Conservation (phyloP, 495 filamentous ascomycete species). For the Penicillium atrosanguineum region DNA sequence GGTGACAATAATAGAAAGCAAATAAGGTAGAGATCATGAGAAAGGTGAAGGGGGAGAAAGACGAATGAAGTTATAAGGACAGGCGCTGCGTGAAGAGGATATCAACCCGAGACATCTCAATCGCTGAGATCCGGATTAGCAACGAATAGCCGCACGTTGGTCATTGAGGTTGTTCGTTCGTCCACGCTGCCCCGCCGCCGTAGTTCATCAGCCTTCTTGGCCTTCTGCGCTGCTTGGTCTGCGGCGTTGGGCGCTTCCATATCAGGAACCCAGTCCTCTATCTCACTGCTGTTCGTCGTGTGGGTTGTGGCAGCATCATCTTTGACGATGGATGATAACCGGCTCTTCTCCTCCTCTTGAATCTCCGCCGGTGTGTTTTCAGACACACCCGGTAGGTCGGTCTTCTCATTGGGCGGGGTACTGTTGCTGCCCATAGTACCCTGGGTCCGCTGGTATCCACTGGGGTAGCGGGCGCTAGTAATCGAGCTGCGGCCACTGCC, state of each 20-base stretch:
- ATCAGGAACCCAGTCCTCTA: slow-evolving; percentile 53
- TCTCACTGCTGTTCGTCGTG: slow-evolving; percentile 40
- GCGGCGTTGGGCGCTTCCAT: slow-evolving; percentile 47
- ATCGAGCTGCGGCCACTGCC: slow-evolving; percentile 78
- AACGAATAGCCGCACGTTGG: slow-evolving; percentile 81
- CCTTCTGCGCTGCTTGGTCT: slow-evolving; percentile 56
- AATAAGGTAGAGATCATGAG: slow-evolving; percentile 14
- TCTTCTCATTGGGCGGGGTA: slow-evolving; percentile 59
- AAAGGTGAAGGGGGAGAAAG: slow-evolving; percentile 14
- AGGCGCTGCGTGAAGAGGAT: slow-evolving; percentile 17
- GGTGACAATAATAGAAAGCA: slow-evolving; percentile 9
- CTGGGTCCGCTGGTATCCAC: slow-evolving; percentile 48
- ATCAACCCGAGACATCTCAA: slow-evolving; percentile 28
- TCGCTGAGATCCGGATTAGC: slow-evolving; percentile 87
- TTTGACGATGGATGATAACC: slow-evolving; percentile 38
- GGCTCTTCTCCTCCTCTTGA: slow-evolving; percentile 34
- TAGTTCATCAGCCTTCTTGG: slow-evolving; percentile 71
- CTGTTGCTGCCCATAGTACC: slow-evolving; percentile 68
- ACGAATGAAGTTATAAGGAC: slow-evolving; percentile 1
- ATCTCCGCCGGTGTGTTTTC: slow-evolving; percentile 52
- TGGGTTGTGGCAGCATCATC: slow-evolving; percentile 45
- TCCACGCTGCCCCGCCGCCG: slow-evolving; percentile 89
- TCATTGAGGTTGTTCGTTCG: slow-evolving; percentile 82
- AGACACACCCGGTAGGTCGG: slow-evolving; percentile 47
- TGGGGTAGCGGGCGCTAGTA: slow-evolving; percentile 62